Evolutionary conservation across 805 yeast species (phyloP).

Genomic region (Spathaspora passalidarum): DNA sequence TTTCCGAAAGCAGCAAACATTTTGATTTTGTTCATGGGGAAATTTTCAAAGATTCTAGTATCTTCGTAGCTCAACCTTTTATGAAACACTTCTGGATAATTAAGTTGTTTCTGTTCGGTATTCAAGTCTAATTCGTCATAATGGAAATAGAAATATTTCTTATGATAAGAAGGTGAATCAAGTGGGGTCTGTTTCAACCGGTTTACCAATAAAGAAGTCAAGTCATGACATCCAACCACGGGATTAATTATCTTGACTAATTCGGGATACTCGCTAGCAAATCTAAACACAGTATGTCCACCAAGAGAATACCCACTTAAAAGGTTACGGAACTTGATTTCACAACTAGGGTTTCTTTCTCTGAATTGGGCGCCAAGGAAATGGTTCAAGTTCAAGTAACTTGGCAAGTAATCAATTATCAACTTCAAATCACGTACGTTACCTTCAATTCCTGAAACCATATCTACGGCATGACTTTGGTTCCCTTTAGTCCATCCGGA

Average conservation of each 20-base stretch:
- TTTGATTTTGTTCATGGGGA: conserved; percentile 27
- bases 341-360: conserved; percentile 13
- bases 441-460: conserved; percentile 48
- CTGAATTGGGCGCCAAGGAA: conserved; percentile 12
- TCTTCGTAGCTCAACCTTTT: conserved; percentile 26
- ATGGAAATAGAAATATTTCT: conserved; percentile 28
- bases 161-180: conserved; percentile 20
- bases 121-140: conserved; percentile 33
- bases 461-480: conserved; percentile 47
- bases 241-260: conserved; percentile 43
- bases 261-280: conserved; percentile 37
- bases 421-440: conserved; percentile 42
- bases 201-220: conserved; percentile 42
- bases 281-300: conserved; percentile 53
- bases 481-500: conserved; percentile 48
- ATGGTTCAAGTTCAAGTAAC: conserved; percentile 32
- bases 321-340: conserved; percentile 32
- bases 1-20: conserved; percentile 37
- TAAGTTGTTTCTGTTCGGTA: conserved; percentile 18
- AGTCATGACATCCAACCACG: conserved; percentile 48
- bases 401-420: conserved; percentile 45
- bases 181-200: conserved; percentile 27
- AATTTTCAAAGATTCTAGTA: conserved; percentile 27
- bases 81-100: conserved; percentile 36
- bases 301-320: conserved; percentile 55